A percentile compares a stretch with the other conserved stretches of the same genome.
These are phyloP conservation scores for Calonectria hongkongensis DNA, from an alignment of 2,329 filamentous ascomycete genomes.

Conservation along the genomic window DNA sequence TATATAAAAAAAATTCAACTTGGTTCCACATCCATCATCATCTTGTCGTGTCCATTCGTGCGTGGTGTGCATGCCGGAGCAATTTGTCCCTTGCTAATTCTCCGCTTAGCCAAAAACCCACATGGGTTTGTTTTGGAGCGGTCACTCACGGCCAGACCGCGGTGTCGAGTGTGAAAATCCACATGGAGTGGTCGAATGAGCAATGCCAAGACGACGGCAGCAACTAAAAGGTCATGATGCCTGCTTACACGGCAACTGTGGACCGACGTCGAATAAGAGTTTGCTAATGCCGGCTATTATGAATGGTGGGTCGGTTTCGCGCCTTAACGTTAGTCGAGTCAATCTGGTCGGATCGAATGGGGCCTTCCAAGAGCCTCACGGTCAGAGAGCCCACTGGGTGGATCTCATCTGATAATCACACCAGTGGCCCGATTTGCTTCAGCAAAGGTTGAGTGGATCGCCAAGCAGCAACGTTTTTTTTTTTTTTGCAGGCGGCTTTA, in stretches of 20 bases:
- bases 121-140: constrained; percentile 31
- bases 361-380: constrained; percentile 43
- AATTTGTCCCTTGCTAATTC: constrained; percentile 26
- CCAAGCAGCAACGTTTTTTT: background rate
- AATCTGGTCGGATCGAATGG: constrained; percentile 51
- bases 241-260: constrained; percentile 44
- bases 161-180: constrained; percentile 40
- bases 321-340: constrained; percentile 23
- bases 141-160: constrained; percentile 48
- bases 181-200: constrained; percentile 42
- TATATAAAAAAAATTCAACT: constrained; percentile 56
- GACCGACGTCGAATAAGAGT: constrained; percentile 56
- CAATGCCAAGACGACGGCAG: constrained; percentile 34
- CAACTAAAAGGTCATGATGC: constrained; percentile 31
- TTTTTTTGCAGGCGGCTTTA: constrained; percentile 20
- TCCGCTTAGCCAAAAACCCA: constrained; percentile 31
- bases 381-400: constrained; percentile 40
- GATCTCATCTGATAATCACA: constrained; percentile 52
- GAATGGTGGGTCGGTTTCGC: constrained; percentile 39
- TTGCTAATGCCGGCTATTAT: constrained; percentile 53
- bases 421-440: constrained; percentile 46
- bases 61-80: constrained; percentile 31
- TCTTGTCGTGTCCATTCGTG: constrained; percentile 34
- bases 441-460: constrained; percentile 23
- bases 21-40: constrained; percentile 47